Base-by-base conservation (phyloP, 306 rosid genomes). In the Malus sylvestris region DNA sequence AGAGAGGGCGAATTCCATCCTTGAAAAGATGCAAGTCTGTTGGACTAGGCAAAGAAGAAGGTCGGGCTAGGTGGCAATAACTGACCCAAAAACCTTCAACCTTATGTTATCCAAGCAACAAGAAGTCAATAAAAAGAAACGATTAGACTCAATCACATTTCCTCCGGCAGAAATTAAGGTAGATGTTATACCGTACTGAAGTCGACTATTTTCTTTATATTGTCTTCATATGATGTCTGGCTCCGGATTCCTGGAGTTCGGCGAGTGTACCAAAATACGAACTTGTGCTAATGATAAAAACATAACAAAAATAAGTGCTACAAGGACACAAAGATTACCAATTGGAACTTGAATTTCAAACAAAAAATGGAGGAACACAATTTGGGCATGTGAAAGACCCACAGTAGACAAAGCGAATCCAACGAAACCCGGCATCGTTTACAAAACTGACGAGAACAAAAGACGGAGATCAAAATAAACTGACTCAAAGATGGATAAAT, bases 261-360 rank as follows among this genome's bases (percentile, higher is more conserved):
- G 13, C 98, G 98, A 23, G 98, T 95, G 89, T 92, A 95, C 98
- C 98, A 92, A 68, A 92, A 86, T 33, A 88, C 90, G 82, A 95
- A 89, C 64, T 92, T 95, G 82, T 82, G 76, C 98, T 94, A 85
- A 55, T 55, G 73, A 74, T 6, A 55, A 18, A 80, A 81, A 79
- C 55, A 76, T 19, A 67, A 68, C 60, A 11, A 70, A 10, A 57
- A 45, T 69, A 55, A 73, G 59, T 68, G 30, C 22, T 8, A 25
- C 25, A 23, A 55, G 45, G 45, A 10, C 58, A 69, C 19, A 62
- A 25, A 7, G 59, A 63, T 64, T 14, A 30, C 18, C 70, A 75
- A 70, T 62, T 32, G 23, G 23, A 19, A 4, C 30, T 10, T 6
- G 38, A 11, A 61, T 61, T 29, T 27, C 38, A 30, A 61, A 14